A percentile compares a stretch with the other conserved stretches of the same genome.
Conservation (phyloP, 768 basidiomycete species). For the Clitopilus hobsonii region DNA sequence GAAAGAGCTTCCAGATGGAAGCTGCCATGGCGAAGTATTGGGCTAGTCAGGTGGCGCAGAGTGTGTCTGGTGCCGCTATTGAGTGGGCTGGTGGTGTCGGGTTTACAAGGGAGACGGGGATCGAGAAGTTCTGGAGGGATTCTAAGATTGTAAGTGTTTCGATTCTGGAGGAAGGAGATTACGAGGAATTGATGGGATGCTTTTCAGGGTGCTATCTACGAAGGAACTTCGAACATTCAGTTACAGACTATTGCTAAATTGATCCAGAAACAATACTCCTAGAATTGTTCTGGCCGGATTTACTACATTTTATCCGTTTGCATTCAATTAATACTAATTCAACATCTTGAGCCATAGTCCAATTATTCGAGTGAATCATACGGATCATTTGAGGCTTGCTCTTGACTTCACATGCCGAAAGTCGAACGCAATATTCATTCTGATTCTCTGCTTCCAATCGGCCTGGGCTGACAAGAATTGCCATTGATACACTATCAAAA, state of each 20-base stretch:
- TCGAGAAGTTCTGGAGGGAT: conserved; percentile 96
- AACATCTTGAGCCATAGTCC: too few species aligned
- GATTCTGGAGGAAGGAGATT: neutral
- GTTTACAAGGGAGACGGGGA: conserved; percentile 89
- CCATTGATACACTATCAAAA: too few species aligned
- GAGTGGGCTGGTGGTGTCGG: conserved; percentile 96
- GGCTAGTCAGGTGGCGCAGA: conserved; percentile 84
- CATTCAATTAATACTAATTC: neutral
- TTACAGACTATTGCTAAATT: conserved; percentile 93
- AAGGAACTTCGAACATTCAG: conserved; percentile 98
- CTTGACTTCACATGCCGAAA: too few species aligned
- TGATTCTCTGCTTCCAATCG: too few species aligned
- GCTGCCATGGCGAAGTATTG: conserved; percentile 99
- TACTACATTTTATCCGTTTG: neutral
- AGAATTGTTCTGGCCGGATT: conserved; percentile 1
- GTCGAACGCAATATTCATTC: too few species aligned
- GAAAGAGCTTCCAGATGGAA: conserved; percentile 80
- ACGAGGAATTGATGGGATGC: conserved; percentile 2
- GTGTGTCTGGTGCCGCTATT: conserved; percentile 83
- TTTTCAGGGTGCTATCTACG: conserved; percentile 79
- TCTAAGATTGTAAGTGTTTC: conserved; percentile 79
- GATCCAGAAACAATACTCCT: conserved; percentile 82
- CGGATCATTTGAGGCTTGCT: too few species aligned
- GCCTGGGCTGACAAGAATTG: too few species aligned
- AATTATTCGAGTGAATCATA: too few species aligned